A percentile compares a stretch with the other conserved stretches of the same genome.
phyloP scores from a whole-genome alignment of 345 rosid species.

The Gossypium bickii region DNA sequence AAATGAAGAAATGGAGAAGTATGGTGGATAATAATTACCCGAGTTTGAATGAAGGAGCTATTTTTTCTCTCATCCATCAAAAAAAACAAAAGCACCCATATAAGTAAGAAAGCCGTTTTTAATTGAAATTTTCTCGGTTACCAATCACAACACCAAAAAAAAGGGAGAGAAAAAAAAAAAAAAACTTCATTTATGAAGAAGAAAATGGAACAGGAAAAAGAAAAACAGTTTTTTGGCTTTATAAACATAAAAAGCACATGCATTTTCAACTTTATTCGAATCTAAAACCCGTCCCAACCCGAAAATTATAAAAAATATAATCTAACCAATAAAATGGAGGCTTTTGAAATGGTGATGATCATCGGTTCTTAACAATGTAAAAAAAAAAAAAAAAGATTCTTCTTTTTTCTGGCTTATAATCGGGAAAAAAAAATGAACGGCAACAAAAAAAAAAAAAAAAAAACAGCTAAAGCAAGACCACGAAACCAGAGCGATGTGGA shows the following conservation, averaged over 20 bases:
- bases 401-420: neutral
- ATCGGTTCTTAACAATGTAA: neutral
- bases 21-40: slow-evolving; percentile 22
- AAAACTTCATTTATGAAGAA: neutral
- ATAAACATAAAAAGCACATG: slow-evolving; percentile 22
- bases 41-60: slow-evolving; percentile 27
- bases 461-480: neutral
- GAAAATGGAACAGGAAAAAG: neutral
- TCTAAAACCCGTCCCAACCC: slow-evolving; percentile 7
- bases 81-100: slow-evolving; percentile 22
- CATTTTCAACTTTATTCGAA: slow-evolving; percentile 19
- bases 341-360: slow-evolving; percentile 26
- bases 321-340: slow-evolving; percentile 18
- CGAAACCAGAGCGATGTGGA: slow-evolving; percentile 13
- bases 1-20: neutral
- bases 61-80: slow-evolving; percentile 25
- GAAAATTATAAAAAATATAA: slow-evolving; percentile 8
- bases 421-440: neutral
- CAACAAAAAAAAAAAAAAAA: neutral
- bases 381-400: neutral
- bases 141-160: neutral
- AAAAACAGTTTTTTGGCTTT: neutral
- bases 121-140: neutral
- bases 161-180: neutral
- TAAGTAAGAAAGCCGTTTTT: neutral